Conservation (phyloP, 1,139 yeast species). For the Yamadazyma conglobata region DNA sequence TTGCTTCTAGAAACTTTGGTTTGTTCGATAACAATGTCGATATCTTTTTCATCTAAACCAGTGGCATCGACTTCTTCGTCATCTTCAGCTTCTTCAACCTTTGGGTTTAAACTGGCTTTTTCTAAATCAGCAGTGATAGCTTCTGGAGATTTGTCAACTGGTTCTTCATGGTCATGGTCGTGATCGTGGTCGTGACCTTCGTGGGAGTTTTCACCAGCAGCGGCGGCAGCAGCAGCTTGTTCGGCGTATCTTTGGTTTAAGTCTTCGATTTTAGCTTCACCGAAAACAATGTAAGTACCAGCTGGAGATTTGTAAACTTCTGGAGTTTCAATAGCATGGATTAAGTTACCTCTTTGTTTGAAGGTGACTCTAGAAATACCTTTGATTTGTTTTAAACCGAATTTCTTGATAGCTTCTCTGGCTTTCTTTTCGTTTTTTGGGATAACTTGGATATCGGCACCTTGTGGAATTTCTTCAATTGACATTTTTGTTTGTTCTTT, state of each 20-base stretch:
- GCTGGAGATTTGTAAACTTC: conserved; percentile 94
- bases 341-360: conserved; percentile 90
- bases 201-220: conserved; percentile 25
- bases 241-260: conserved; percentile 75
- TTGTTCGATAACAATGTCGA: conserved; percentile 83
- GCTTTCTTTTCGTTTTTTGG: conserved; percentile 96
- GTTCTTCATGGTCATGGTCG: conserved; percentile 15
- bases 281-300: conserved; percentile 94
- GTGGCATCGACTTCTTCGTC: conserved; percentile 73
- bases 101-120: conserved; percentile 63
- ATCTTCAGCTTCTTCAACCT: conserved; percentile 46
- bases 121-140: conserved; percentile 89
- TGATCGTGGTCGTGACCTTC: conserved; percentile 29
- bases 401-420: conserved; percentile 83
- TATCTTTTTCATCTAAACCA: conserved; percentile 76
- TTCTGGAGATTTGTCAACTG: conserved; percentile 59
- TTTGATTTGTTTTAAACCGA: conserved; percentile 86
- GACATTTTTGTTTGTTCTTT: conserved; percentile 50
- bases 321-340: conserved; percentile 90
- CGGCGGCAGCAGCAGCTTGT: conserved; percentile 69
- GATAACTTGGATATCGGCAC: conserved; percentile 80
- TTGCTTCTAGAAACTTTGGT: conserved; percentile 83
- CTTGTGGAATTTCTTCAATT: conserved; percentile 70
- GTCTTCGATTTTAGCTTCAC: conserved; percentile 97
- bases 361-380: conserved; percentile 95